Base-by-base conservation (phyloP, 2,329 filamentous ascomycete species). In the Trichoderma sp. region DNA sequence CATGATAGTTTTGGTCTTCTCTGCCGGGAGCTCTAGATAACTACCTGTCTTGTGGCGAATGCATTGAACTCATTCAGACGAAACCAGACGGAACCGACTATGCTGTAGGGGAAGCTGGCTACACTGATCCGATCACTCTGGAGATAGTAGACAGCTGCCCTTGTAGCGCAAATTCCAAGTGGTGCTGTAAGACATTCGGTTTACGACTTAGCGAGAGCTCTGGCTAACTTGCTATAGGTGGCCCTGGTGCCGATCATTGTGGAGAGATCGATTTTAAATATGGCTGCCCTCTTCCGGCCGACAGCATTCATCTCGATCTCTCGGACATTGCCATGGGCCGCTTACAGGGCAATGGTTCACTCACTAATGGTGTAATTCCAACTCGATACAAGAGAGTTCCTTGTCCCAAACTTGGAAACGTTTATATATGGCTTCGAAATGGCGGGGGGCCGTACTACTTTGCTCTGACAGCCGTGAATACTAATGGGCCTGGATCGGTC, bases 141-240 rank as follows among this genome's bases (percentile, higher is more conserved):
- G 66, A 68, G 15, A 68, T 68, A 12, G 66, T 68, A 8, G 66
- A 68, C n/a, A 68, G 66, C 55, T 68, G 66, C 55, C 66, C 66
- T 7, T 68, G 66, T 50, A 61, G 55, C 55, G 66, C 66, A 13
- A 68, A 68, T 28, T 61, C 66, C 11, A 68, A 68, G 66, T 68
- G 66, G 66, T 68, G 66, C n/a, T 68, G 66, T 68, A 50, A 68
- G 66, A 17, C 28, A 20, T 1, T 9, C 20, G 2, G 4, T 6
- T 13, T 26, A n/a, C 4, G 23, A 28, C 7, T 9, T 9, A 23
- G 13, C 9, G n/a, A 32, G 17, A 30, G 17, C 36, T 7, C 8
- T 34, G 12, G 6, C 36, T 68, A 23, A 68, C 66, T 26, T 34
- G 17, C 17, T n/a, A 26, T 39, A 68, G 66, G 66, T 50, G 66